phyloP scores from a whole-genome alignment of 1,139 yeast species.

The Kurtzmaniella natalensis region DNA sequence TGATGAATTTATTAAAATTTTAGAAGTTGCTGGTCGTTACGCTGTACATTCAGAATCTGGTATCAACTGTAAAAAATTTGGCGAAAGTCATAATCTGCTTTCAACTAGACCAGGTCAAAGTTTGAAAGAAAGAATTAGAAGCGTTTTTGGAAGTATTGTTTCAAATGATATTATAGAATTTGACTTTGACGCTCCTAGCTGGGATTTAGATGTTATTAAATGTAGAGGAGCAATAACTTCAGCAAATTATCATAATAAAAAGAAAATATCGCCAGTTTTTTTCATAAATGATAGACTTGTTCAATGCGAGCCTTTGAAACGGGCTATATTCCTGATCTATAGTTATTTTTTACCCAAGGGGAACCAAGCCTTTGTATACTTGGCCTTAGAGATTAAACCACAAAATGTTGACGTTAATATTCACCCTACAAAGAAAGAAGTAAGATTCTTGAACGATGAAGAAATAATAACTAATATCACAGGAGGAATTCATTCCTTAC shows the following conservation, averaged over 20 bases:
- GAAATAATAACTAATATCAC: slow-evolving; percentile 71
- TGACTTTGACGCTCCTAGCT: slow-evolving; percentile 14
- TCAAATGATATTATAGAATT: slow-evolving; percentile 63
- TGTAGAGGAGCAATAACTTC: slow-evolving; percentile 65
- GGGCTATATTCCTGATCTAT: slow-evolving; percentile 66
- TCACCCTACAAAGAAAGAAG: slow-evolving; percentile 95
- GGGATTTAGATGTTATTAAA: slow-evolving; percentile 40
- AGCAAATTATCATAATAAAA: slow-evolving; percentile 69
- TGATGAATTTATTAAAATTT: slow-evolving; percentile 72
- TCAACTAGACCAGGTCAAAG: slow-evolving; percentile 46
- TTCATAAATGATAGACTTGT: slow-evolving; percentile 86
- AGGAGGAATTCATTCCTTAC: slow-evolving; percentile 40
- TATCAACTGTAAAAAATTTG: slow-evolving; percentile 73
- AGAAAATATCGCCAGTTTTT: slow-evolving; percentile 62
- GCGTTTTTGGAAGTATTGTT: slow-evolving; percentile 65
- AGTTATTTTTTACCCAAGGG: slow-evolving; percentile 75
- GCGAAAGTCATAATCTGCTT: slow-evolving; percentile 58
- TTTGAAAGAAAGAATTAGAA: slow-evolving; percentile 64
- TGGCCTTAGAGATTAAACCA: slow-evolving; percentile 64
- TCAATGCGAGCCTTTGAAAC: slow-evolving; percentile 70
- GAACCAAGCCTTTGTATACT: slow-evolving; percentile 70
- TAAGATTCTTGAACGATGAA: slow-evolving; percentile 78
- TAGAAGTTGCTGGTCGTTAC: slow-evolving; percentile 83
- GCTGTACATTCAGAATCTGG: slow-evolving; percentile 76
- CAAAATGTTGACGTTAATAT: slow-evolving; percentile 83